These are phyloP conservation scores for Puya raimondii DNA, from an alignment of 176 grass and related monocot species.

Conservation along the genomic window DNA sequence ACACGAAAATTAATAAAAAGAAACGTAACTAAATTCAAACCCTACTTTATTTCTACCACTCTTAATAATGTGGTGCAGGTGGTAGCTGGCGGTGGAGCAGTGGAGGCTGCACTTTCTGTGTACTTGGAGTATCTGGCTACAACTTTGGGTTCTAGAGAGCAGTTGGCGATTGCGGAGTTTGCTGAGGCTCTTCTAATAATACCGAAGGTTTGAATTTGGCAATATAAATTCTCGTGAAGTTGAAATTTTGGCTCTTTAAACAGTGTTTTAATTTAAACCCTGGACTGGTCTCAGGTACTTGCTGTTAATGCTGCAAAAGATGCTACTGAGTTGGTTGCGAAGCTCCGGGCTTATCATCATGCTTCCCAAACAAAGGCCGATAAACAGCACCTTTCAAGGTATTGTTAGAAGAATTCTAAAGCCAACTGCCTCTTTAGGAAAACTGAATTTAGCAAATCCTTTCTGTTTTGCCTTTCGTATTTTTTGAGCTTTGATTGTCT, in stretches of 20 bases:
- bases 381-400: conserved; percentile 91
- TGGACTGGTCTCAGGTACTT: conserved; percentile 41
- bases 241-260: not conserved
- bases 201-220: conserved; percentile 45
- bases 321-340: conserved; percentile 77
- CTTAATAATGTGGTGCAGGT: conserved; percentile 31
- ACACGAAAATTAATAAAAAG: too few species aligned
- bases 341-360: conserved; percentile 87
- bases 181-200: conserved; percentile 80
- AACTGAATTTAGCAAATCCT: not conserved
- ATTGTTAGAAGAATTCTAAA: not conserved
- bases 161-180: conserved; percentile 73
- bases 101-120: conserved; percentile 75
- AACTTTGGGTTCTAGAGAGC: conserved; percentile 77
- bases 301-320: conserved; percentile 94
- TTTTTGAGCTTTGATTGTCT: not conserved
- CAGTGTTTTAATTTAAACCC: conserved; percentile 2
- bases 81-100: conserved; percentile 91
- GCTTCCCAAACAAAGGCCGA: conserved; percentile 81
- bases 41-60: too few species aligned
- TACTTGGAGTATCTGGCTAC: conserved; percentile 87
- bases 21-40: too few species aligned
- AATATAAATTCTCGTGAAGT: not conserved
- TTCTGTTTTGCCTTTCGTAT: not conserved
- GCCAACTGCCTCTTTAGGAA: not conserved